A percentile compares a stretch with the other conserved stretches of the same genome.
Conservation (phyloP, 2,329 filamentous ascomycete species). For the Talaromyces sp. region DNA sequence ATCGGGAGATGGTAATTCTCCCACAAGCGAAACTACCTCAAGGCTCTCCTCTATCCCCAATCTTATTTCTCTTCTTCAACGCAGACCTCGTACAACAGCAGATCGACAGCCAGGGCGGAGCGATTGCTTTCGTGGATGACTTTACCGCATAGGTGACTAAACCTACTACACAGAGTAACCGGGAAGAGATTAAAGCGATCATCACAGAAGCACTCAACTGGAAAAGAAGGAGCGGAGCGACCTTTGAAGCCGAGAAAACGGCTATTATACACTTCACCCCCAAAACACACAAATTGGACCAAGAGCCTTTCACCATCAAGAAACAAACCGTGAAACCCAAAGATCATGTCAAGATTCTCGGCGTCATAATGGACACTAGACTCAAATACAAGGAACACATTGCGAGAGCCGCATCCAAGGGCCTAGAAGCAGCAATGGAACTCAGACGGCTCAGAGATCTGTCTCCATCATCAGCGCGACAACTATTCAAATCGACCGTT, state of each 20-base stretch:
- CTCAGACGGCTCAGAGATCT: neutral
- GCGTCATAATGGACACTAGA: constrained; percentile 26
- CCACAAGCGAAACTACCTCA: neutral
- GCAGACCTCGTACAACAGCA: constrained; percentile 33
- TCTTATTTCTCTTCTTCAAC: constrained; percentile 41
- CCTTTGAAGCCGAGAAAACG: constrained; percentile 35
- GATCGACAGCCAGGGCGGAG: constrained; percentile 21
- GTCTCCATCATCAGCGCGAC: neutral
- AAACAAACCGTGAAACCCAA: neutral
- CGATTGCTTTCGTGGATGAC: neutral
- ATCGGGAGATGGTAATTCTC: too few species aligned
- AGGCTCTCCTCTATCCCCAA: constrained; percentile 34
- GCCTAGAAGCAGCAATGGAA: constrained; percentile 20
- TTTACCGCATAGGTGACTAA: neutral
- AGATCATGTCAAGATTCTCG: constrained; percentile 23
- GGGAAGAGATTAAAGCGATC: neutral
- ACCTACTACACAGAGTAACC: neutral
- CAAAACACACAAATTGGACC: neutral
- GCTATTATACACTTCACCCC: constrained; percentile 33
- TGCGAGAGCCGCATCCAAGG: constrained; percentile 25
- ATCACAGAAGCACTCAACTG: constrained; percentile 24
- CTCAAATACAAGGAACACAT: constrained; percentile 29
- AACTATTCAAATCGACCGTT: neutral
- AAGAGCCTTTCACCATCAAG: neutral
- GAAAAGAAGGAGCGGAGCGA: constrained; percentile 31